Percentiles rank a stretch among this genome's conserved stretches.
Evolutionary conservation across 2,329 filamentous ascomycete genomes (phyloP).

Genomic region (Aspergillus chevalieri): DNA sequence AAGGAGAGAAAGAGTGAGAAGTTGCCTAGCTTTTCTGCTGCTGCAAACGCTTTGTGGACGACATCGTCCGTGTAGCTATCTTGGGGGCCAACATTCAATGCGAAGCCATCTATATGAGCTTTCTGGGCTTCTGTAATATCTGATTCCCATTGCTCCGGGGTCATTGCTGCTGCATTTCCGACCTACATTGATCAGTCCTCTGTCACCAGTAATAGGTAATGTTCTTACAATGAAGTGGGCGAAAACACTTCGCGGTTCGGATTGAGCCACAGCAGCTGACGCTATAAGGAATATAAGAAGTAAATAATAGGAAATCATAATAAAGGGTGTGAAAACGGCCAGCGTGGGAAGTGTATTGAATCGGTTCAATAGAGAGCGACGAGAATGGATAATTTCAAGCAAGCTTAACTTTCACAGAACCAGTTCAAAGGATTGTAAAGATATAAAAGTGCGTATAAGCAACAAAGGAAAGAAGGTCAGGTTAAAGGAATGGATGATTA

Average conservation of each 20-base stretch:
- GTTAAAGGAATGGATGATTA: too few relatives aligned
- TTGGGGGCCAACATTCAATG: constrained; percentile 26
- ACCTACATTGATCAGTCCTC: constrained; percentile 12
- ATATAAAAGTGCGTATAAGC: too few relatives aligned
- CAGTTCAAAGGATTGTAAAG: too few relatives aligned
- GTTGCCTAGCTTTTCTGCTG: constrained; percentile 20
- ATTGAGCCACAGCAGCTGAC: constrained; percentile 4
- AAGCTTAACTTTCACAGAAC: too few relatives aligned
- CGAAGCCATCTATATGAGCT: constrained; percentile 28
- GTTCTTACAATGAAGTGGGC: constrained; percentile 30
- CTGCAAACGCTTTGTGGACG: constrained; percentile 23
- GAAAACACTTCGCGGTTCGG: constrained; percentile 24
- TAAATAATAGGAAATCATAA: constrained; percentile 11
- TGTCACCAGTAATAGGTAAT: neutral
- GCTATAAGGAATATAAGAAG: constrained; percentile 7
- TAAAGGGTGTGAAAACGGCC: too few relatives aligned
- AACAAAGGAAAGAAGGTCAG: too few relatives aligned
- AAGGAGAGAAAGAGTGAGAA: constrained; percentile 32
- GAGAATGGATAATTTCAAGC: too few relatives aligned
- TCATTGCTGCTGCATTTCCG: constrained; percentile 21
- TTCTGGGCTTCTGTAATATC: constrained; percentile 23
- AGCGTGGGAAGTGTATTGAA: too few relatives aligned
- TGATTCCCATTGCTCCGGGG: constrained; percentile 17
- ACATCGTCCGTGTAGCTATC: constrained; percentile 24
- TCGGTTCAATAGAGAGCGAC: too few relatives aligned